Conservation (phyloP, 225 moss, liverwort and hornwort genomes). For the Physcomitrium patens region DNA sequence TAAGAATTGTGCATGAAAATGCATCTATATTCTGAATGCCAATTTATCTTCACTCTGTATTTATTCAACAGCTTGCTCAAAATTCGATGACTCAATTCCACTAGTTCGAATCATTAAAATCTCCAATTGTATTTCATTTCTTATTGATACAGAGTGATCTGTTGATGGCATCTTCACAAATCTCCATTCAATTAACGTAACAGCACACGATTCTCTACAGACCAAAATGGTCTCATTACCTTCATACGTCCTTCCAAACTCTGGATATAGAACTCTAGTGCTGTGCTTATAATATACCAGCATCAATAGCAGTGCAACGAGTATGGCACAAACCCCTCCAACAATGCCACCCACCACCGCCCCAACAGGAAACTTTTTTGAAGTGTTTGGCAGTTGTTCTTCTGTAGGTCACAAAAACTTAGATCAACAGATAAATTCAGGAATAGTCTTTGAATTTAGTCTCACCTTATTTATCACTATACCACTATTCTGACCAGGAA, state of each 20-base stretch:
- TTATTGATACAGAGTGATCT: no score
- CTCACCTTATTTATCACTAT: background rate
- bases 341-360: slow-evolving; percentile 21
- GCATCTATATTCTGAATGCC: no score
- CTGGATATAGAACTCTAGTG: slow-evolving; percentile 15
- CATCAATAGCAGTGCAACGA: slow-evolving; percentile 18
- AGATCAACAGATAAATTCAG: background rate
- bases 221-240: background rate
- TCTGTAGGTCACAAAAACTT: background rate
- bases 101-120: no score
- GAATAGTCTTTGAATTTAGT: background rate
- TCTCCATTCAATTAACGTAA: no score
- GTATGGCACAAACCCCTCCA: slow-evolving; percentile 13
- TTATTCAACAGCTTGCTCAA: no score
- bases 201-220: no score
- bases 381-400: background rate
- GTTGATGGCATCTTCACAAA: no score
- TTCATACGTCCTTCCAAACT: slow-evolving; percentile 18
- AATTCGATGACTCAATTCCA: no score
- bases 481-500: no score
- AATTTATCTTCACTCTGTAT: no score
- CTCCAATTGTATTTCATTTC: no score
- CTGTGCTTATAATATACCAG: slow-evolving; percentile 3
- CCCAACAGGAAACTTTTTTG: slow-evolving; percentile 1
- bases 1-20: background rate